phyloP scores from a whole-genome alignment of 78 protist species.

The Trichosphaerium sp. region DNA sequence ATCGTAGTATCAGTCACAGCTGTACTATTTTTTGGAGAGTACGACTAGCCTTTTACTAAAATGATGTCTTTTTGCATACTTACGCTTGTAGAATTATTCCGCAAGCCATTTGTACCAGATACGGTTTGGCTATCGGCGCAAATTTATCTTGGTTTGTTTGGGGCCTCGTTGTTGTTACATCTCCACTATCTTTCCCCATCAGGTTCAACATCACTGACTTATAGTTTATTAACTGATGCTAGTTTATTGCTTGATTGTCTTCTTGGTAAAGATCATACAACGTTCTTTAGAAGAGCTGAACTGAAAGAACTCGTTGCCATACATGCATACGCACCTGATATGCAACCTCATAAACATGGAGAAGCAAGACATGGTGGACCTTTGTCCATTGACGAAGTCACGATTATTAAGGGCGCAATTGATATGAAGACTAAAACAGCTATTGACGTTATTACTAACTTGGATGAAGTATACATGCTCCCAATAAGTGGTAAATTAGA shows the following conservation, averaged over 20 bases:
- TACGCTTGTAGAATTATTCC: slow-evolving; percentile 32
- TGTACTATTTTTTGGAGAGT: slow-evolving; percentile 66
- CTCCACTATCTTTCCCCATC: slow-evolving; percentile 24
- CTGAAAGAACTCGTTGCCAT: slow-evolving; percentile 17
- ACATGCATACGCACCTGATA: neutral
- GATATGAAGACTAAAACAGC: neutral
- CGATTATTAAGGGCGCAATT: slow-evolving; percentile 24
- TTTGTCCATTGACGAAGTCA: neutral
- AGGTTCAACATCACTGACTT: too few relatives aligned
- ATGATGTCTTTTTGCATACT: neutral
- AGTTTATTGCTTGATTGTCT: slow-evolving; percentile 36
- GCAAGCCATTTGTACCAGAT: slow-evolving; percentile 37
- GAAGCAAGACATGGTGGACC: neutral
- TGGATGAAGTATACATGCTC: slow-evolving; percentile 29
- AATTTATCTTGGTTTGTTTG: slow-evolving; percentile 26
- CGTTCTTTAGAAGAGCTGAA: slow-evolving; percentile 19
- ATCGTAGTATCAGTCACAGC: slow-evolving; percentile 28
- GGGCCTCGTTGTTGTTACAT: slow-evolving; percentile 8
- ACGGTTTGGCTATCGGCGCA: slow-evolving; percentile 58
- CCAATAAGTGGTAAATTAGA: neutral
- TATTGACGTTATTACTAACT: slow-evolving; percentile 28
- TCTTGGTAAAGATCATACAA: slow-evolving; percentile 30
- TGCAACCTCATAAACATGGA: neutral
- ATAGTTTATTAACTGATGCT: too few relatives aligned
- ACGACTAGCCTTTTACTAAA: neutral